Evolutionary conservation across 192 early-diverging fungal species (phyloP).

Genomic region (Coemansia sp.): DNA sequence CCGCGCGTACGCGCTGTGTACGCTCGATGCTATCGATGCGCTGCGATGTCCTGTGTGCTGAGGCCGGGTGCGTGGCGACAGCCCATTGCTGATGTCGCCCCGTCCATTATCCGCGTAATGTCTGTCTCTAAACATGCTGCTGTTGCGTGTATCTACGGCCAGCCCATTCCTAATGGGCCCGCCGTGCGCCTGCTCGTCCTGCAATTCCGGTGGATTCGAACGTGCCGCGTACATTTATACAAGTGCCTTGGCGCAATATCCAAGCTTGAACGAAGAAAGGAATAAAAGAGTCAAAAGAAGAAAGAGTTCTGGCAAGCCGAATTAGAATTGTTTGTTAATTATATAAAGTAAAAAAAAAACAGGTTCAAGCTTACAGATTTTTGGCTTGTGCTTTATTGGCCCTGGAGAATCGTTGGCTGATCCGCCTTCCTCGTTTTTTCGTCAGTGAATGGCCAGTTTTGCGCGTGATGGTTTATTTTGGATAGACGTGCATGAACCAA

Average conservation of each 20-base stretch:
- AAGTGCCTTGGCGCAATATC: constrained; percentile 2
- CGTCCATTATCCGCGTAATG: not conserved
- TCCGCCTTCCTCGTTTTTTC: not conserved
- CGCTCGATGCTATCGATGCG: not conserved
- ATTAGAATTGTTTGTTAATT: not conserved
- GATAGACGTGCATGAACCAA: not conserved
- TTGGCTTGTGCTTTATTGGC: not conserved
- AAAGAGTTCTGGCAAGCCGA: not conserved
- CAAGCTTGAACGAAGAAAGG: not conserved
- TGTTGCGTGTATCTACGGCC: constrained; percentile 26
- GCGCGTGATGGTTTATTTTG: not conserved
- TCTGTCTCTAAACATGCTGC: not conserved
- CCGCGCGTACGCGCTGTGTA: not conserved
- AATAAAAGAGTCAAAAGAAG: not conserved
- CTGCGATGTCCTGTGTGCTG: constrained; percentile 2
- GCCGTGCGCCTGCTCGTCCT: constrained; percentile 15
- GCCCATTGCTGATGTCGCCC: not conserved
- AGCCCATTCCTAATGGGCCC: constrained; percentile 13
- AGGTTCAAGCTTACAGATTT: not conserved
- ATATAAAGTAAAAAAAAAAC: constrained; percentile 13
- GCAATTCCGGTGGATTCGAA: not conserved
- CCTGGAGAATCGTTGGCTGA: not conserved
- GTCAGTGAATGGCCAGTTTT: not conserved
- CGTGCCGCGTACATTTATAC: constrained; percentile 4
- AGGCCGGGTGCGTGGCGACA: not conserved